phyloP scores from a whole-genome alignment of 768 basidiomycete species.

The Trametes coccinea region DNA sequence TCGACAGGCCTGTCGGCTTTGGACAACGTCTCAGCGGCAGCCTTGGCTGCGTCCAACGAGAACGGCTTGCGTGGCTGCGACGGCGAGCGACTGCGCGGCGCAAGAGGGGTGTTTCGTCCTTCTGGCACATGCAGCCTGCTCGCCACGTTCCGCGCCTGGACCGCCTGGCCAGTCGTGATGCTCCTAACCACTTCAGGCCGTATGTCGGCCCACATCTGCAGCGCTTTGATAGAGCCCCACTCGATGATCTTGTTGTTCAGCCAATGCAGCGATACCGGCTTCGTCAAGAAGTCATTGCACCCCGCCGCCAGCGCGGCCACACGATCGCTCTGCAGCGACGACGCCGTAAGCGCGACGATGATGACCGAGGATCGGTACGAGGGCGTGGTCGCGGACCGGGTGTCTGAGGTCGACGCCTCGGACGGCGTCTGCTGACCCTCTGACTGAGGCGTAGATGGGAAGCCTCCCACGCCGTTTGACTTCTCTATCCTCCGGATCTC shows the following conservation, averaged over 20 bases:
- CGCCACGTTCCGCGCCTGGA: constrained; percentile 49
- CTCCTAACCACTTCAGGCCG: constrained; percentile 57
- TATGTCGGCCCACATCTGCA: constrained; percentile 90
- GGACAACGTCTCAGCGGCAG: constrained; percentile 11
- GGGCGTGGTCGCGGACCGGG: constrained; percentile 40
- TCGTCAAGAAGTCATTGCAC: constrained; percentile 98
- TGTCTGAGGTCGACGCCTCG: constrained; percentile 47
- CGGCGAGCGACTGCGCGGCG: constrained; percentile 40
- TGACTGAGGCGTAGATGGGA: constrained; percentile 64
- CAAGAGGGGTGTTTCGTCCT: constrained; percentile 41
- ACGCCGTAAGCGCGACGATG: constrained; percentile 98
- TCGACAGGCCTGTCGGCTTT: constrained; percentile 15
- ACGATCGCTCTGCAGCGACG: constrained; percentile 91
- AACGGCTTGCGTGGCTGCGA: constrained; percentile 32
- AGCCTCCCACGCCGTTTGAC: constrained; percentile 60
- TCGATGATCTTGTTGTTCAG: constrained; percentile 98
- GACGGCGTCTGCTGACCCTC: constrained; percentile 59
- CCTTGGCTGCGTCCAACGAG: constrained; percentile 15
- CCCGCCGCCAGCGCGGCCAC: constrained; percentile 97
- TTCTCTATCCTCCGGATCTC: constrained; percentile 90
- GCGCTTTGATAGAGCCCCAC: constrained; percentile 96
- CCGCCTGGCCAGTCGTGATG: constrained; percentile 47
- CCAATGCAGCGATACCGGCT: constrained; percentile 94
- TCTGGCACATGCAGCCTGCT: constrained; percentile 50
- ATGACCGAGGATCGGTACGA: constrained; percentile 94